Percentiles rank a stretch among this genome's conserved stretches.
Evolutionary conservation across 768 basidiomycete species (phyloP).

Genomic region (Psilocybe azurescens): DNA sequence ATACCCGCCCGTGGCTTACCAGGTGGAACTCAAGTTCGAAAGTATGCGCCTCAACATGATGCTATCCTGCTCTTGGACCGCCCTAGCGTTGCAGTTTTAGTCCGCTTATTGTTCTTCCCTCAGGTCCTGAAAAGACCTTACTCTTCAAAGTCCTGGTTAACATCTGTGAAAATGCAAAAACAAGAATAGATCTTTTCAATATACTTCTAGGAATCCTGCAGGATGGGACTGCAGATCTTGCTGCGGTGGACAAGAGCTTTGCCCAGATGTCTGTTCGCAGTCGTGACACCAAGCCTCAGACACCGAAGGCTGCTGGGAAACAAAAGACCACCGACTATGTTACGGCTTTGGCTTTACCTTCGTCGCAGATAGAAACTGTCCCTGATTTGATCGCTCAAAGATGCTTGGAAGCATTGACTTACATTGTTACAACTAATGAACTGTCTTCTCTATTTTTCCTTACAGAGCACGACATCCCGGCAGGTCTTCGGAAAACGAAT

Average conservation of each 20-base stretch:
- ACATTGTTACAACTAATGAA: slow-evolving; percentile 87
- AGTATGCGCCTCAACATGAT: slow-evolving; percentile 70
- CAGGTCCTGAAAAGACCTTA: slow-evolving; percentile 85
- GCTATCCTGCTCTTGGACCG: slow-evolving; percentile 95
- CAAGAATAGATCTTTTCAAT: slow-evolving; percentile 92
- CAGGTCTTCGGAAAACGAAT: slow-evolving; percentile 68
- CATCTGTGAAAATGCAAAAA: slow-evolving; percentile 93
- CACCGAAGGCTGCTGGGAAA: slow-evolving; percentile 70
- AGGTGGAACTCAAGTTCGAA: slow-evolving; percentile 43
- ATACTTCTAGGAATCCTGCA: slow-evolving; percentile 92
- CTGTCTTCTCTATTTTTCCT: slow-evolving; percentile 91
- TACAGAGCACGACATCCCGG: slow-evolving; percentile 90
- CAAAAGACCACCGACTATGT: slow-evolving; percentile 67
- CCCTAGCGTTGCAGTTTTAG: slow-evolving; percentile 83
- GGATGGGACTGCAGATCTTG: slow-evolving; percentile 92
- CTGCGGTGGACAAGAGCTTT: slow-evolving; percentile 92
- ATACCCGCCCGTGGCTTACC: slow-evolving; percentile 35
- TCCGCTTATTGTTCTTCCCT: slow-evolving; percentile 95
- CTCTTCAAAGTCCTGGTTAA: slow-evolving; percentile 92
- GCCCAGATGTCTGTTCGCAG: slow-evolving; percentile 84
- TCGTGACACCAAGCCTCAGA: slow-evolving; percentile 47
- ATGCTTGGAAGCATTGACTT: slow-evolving; percentile 89
- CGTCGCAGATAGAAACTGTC: slow-evolving; percentile 75
- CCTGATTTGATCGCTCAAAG: slow-evolving; percentile 95
- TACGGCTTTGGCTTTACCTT: slow-evolving; percentile 52